Base-by-base conservation (phyloP, 176 grass and related monocot species). In the Areca catechu region DNA sequence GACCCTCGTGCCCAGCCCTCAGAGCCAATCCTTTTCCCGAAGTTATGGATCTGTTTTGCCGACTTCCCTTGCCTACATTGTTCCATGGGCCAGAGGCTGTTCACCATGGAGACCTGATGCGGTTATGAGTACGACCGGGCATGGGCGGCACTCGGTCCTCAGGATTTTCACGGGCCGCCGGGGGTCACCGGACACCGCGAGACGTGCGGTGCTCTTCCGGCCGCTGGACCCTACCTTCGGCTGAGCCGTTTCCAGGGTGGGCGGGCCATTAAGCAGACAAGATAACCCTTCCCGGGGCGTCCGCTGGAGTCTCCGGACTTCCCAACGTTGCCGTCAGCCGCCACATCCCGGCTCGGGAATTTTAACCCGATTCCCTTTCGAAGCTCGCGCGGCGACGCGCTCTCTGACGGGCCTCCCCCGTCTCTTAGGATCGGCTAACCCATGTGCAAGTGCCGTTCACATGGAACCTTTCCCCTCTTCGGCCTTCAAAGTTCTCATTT, bases 1-100 rank as follows among this genome's bases (percentile, higher is more conserved):
- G 78, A 86, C 74, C 74, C 78, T 74, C 70, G 70, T 57, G 84
- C 74, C 79, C 61, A 78, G 25, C 51, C 83, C 74, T 86, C 34
- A 86, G 74, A 82, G 83, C 70, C 70, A 86, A 86, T 86, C 83
- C 69, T 86, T 82, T 86, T 86, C 65, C 71, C 60, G 80, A 88
- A 74, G 72, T 83, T 88, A 88, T 68, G 85, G 73, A 89, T 89
- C 85, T 56, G 34, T 89, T 83, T 84, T 81, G 85, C 71, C 73
- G 65, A 89, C 85, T 89, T 89, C 66, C 67, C 76, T 71, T 78
- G 67, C 76, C 76, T 78, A 78, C 76, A 78, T 71, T 78, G 30
- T 78, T 78, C 76, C 67, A 65, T 78, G 18, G 67, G 67, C 76
- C 67, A 78, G 67, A 78, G 67, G 76, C 76, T 78, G 67, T 78